phyloP scores from a whole-genome alignment of 2,329 filamentous ascomycete species.

The Colletotrichum sp. region DNA sequence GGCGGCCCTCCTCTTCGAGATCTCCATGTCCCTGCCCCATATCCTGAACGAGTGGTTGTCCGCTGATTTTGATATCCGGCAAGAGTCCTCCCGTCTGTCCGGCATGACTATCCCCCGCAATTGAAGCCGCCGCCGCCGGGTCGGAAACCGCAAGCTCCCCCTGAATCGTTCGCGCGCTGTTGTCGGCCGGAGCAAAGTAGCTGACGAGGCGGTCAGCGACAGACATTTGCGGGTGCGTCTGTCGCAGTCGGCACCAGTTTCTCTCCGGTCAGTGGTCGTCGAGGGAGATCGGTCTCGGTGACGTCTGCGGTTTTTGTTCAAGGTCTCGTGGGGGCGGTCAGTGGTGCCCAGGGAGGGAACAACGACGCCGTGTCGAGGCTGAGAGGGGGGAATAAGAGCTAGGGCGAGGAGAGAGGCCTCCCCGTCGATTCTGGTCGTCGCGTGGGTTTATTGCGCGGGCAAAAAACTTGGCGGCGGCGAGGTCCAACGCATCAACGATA shows the following conservation, averaged over 20 bases:
- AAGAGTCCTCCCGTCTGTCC: conserved; percentile 28
- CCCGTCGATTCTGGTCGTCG: conserved; percentile 6
- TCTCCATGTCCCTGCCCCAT: conserved; percentile 30
- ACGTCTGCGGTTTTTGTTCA: neutral
- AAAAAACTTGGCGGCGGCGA: conserved; percentile 20
- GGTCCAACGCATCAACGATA: conserved; percentile 11
- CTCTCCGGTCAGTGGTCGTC: neutral
- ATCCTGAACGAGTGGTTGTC: conserved; percentile 4
- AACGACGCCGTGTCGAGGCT: neutral
- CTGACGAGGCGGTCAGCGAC: conserved; percentile 58
- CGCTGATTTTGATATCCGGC: conserved; percentile 30
- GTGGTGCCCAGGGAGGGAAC: neutral
- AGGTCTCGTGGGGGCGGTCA: neutral
- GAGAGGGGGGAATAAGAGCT: neutral
- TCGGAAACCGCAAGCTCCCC: conserved; percentile 20
- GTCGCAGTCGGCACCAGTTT: conserved; percentile 5
- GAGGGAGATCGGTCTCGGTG: conserved; percentile 32
- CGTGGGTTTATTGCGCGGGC: conserved; percentile 3
- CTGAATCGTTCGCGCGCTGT: conserved; percentile 25
- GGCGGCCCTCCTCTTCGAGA: conserved; percentile 46
- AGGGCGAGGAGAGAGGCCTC: neutral
- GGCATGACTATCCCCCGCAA: conserved; percentile 39
- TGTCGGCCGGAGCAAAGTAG: conserved; percentile 51
- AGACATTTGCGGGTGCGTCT: conserved; percentile 49
- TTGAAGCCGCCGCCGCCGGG: conserved; percentile 33